phyloP scores from a whole-genome alignment of 208 protist species.

The Leishmania mexicana region DNA sequence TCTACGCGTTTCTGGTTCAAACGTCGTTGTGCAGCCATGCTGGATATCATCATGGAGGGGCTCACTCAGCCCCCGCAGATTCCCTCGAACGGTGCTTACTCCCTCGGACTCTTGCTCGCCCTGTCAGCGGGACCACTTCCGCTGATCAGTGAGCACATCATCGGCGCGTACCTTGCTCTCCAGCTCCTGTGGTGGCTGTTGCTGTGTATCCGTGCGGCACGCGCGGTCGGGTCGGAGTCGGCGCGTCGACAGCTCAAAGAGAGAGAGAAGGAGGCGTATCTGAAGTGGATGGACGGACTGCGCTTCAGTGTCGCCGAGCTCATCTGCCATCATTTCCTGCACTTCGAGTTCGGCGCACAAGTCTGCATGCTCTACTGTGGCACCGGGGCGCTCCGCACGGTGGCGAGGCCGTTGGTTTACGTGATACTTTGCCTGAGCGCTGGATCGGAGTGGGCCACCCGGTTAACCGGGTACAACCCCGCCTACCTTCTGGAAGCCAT shows the following conservation, averaged over 20 bases:
- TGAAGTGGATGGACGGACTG: constrained; percentile 20
- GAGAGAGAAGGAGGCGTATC: background rate
- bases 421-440: constrained; percentile 1
- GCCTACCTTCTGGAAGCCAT: background rate
- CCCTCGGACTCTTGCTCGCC: constrained; percentile 2
- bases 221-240: constrained; percentile 24
- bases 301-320: constrained; percentile 1
- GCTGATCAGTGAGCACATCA: background rate
- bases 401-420: constrained; percentile 15
- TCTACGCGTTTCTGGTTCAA: background rate
- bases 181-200: constrained; percentile 20
- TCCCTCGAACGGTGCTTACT: background rate
- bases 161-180: constrained; percentile 16
- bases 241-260: constrained; percentile 2
- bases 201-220: constrained; percentile 15
- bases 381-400: constrained; percentile 8
- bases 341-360: constrained; percentile 12
- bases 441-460: constrained; percentile 3
- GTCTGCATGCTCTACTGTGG: constrained; percentile 26
- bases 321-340: background rate
- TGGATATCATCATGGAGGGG: constrained; percentile 9
- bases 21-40: background rate
- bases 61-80: constrained; percentile 9
- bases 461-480: constrained; percentile 10
- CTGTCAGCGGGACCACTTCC: background rate